Evolutionary conservation across 306 rosid species (phyloP).

Genomic region (Alnus glutinosa): DNA sequence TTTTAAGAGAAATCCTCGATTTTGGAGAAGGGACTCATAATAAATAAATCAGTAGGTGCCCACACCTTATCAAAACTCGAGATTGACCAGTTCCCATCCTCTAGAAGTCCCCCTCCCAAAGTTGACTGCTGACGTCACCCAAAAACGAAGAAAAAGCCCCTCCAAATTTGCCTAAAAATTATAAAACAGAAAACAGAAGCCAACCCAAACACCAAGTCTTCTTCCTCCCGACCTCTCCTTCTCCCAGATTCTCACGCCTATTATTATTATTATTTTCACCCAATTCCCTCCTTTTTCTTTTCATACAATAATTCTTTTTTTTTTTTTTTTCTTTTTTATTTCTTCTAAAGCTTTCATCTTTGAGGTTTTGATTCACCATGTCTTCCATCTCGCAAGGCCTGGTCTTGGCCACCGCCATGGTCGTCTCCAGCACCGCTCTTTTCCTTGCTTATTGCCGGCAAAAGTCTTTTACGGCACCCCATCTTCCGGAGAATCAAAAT

Average conservation of each 20-base stretch:
- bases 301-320: neutral
- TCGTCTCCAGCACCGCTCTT: constrained; percentile 49
- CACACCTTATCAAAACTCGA: neutral
- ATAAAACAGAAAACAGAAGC: neutral
- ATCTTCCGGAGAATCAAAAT: neutral
- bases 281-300: neutral
- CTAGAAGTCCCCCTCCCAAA: neutral
- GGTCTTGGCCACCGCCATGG: constrained; percentile 59
- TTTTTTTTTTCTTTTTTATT: neutral
- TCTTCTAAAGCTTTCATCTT: no score
- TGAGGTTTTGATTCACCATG: constrained; percentile 24
- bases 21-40: no score
- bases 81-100: neutral
- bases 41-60: no score
- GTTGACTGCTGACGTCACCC: constrained; percentile 2
- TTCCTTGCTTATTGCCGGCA: constrained; percentile 37
- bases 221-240: neutral
- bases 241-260: neutral
- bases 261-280: neutral
- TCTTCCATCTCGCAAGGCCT: constrained; percentile 46
- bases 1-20: no score
- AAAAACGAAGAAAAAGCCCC: neutral
- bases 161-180: neutral
- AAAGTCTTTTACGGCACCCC: neutral
- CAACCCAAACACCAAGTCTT: neutral